Percentiles rank a stretch among this genome's conserved stretches.
Conservation (phyloP, 805 yeast genomes). For the Candida schatavii region DNA sequence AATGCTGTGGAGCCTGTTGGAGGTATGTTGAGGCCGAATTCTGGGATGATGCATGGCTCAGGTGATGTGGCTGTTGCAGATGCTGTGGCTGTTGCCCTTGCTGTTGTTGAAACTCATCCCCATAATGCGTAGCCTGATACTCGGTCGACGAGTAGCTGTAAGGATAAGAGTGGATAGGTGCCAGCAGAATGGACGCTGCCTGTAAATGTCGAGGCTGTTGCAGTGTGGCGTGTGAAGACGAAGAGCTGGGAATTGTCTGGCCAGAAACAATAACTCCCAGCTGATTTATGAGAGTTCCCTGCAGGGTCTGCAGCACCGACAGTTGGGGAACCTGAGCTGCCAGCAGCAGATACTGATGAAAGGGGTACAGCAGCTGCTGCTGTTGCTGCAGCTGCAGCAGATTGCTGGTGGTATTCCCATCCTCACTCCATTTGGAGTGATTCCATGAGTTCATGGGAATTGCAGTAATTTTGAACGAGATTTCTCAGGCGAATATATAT, state of each 20-base stretch:
- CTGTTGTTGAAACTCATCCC: not conserved
- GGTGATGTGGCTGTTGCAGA: not conserved
- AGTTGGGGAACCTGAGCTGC: not conserved
- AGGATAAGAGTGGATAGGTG: slow-evolving; percentile 1
- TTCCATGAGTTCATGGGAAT: slow-evolving; percentile 4
- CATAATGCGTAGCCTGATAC: slow-evolving; percentile 1
- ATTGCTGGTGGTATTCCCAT: not conserved
- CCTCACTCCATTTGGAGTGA: slow-evolving; percentile 7
- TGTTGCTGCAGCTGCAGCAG: slow-evolving; percentile 1
- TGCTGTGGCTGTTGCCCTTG: not conserved
- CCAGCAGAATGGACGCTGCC: not conserved
- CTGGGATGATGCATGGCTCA: not conserved
- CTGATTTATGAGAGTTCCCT: too few relatives aligned
- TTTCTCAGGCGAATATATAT: not conserved
- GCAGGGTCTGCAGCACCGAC: not conserved
- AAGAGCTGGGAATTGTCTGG: not conserved
- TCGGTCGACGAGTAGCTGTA: not conserved
- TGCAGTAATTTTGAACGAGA: not conserved
- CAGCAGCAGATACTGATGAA: slow-evolving; percentile 1
- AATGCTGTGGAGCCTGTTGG: not conserved
- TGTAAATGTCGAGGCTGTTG: not conserved
- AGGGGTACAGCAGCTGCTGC: slow-evolving; percentile 1
- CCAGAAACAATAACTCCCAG: too few relatives aligned
- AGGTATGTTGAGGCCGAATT: not conserved
- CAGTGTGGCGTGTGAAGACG: too few relatives aligned